Base-by-base conservation (phyloP, 2,329 filamentous ascomycete genomes). In the Exophiala dermatitidis region DNA sequence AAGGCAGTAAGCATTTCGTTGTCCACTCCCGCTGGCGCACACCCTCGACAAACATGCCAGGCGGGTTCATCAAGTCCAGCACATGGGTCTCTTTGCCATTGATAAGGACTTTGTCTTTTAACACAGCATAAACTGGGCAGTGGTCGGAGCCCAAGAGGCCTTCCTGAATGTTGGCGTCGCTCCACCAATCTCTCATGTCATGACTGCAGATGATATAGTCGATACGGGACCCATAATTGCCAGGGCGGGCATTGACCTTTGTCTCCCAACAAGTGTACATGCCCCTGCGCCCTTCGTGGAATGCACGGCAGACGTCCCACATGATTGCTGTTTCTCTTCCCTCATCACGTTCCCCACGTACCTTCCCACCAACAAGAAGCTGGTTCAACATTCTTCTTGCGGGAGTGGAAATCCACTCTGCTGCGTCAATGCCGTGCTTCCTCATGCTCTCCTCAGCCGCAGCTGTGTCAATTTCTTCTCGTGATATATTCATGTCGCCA, bases 201-300 rank as follows among this genome's bases (percentile, higher is more conserved):
- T 84, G 75, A 60, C 83, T 93, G 67, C 89, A 95, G 2, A 97
- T 77, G 12, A 98, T 80, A 69, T 95, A 97, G 69, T 98, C 93
- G 62, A 97, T 97, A 34, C 93, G 82, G 50, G 88, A 86, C 4
- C 93, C 93, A 68, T 86, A 94, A 67, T 97, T 97, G 2, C 88
- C 90, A 2, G 91, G 91, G n/a, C 93, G 79, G n/a, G 88, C 88
- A 69, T 97, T 97, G 65, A 90, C 86, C 67, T 87, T 90, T 47
- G 88, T 90, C 59, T 97, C 90, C 91, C 91, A 97, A 68, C 91
- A 95, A 0, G 93, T 97, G 68, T 89, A 97, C 93, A 98, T 97
- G 56, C 89, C 89, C 57, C 77, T 75, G 37, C 93, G 79, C n/a
- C 74, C 71, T 0, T 88, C 86, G 65, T 96, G 86, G 65, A 90